Base-by-base conservation (phyloP, 495 filamentous ascomycete genomes). In the Thermothielavioides terrestris region DNA sequence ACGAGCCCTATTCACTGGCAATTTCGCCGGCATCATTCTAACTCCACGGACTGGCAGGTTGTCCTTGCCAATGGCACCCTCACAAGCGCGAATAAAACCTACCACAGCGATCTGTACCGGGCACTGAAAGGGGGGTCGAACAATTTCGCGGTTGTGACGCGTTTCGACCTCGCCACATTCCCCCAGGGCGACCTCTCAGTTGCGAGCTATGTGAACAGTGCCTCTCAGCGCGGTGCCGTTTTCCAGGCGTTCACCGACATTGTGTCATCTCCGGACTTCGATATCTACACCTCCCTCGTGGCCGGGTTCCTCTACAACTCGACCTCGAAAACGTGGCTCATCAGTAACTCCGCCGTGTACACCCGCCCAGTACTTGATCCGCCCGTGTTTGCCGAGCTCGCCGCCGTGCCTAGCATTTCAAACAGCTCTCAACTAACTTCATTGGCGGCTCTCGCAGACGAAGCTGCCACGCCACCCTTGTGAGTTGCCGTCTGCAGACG, bases 11-110 rank as follows among this genome's bases (percentile, higher is more conserved):
- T 34, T 57, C 15, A 38, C 70, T 38, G 55, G 72, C 50, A 69
- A 67, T 5, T 56, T 58, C 0, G 53, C 74, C 34, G 55, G 72
- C 12, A 36, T 4, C 15, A 28, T 48, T 14, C 25, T 45, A 27
- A 61, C 22, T 75, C 63, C 54, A 49, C n/a, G n/a, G n/a, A n/a
- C n/a, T n/a, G 56, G 40, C 53, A 37, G 35, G 74, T 84, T 7
- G 81, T 84, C 4, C 71, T 85, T 8, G 76, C 76, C 8, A 73
- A 82, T 51, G 76, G 75, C 8, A 68, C 56, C 30, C 58, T 78
- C 34, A 64, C 75, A 12, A 62, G 64, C 1, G 69, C 68, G 6
- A 75, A 77, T 4, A 55, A 63, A 1, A 63, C 31, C 5, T 38
- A 46, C 10, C 42, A 77, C 53, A 15, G 64, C 2, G 77, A 80